phyloP scores from a whole-genome alignment of 768 basidiomycete genomes.

The Floccularia luteovirens region DNA sequence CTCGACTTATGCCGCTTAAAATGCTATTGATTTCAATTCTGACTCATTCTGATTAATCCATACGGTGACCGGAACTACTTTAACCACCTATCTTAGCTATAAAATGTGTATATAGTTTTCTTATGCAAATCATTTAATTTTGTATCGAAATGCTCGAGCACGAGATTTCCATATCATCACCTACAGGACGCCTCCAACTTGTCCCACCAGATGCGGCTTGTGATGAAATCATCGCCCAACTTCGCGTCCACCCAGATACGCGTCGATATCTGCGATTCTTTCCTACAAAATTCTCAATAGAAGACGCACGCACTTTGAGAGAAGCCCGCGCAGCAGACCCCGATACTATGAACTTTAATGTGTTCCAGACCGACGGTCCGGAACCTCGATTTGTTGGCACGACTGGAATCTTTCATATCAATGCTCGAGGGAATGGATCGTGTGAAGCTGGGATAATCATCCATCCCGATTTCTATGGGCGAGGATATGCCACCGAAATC shows the following conservation, averaged over 20 bases:
- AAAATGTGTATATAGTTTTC: too few relatives aligned
- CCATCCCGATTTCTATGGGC: slow-evolving; percentile 24
- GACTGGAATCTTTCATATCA: slow-evolving; percentile 29
- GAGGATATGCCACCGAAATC: slow-evolving; percentile 34
- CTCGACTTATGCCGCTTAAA: too few relatives aligned
- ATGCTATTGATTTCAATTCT: too few relatives aligned
- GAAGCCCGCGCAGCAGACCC: slow-evolving; percentile 24
- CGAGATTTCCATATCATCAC: slow-evolving; percentile 18
- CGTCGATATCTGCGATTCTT: slow-evolving; percentile 29
- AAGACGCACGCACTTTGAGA: slow-evolving; percentile 25
- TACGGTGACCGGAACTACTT: too few relatives aligned
- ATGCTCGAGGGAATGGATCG: slow-evolving; percentile 21
- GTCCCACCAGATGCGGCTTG: slow-evolving; percentile 22
- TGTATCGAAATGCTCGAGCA: slow-evolving; percentile 18
- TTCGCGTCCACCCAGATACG: slow-evolving; percentile 30
- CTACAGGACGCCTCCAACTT: slow-evolving; percentile 25
- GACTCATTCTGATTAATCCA: too few relatives aligned
- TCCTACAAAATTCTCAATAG: slow-evolving; percentile 24
- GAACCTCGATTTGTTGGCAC: slow-evolving; percentile 25
- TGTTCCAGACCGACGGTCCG: slow-evolving; percentile 20
- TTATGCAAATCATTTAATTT: not conserved
- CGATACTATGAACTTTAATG: slow-evolving; percentile 26
- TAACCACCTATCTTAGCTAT: too few relatives aligned
- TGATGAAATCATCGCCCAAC: slow-evolving; percentile 23
- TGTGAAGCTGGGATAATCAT: slow-evolving; percentile 37